Evolutionary conservation across 306 rosid genomes (phyloP).

Genomic region (Dryas drummondii): DNA sequence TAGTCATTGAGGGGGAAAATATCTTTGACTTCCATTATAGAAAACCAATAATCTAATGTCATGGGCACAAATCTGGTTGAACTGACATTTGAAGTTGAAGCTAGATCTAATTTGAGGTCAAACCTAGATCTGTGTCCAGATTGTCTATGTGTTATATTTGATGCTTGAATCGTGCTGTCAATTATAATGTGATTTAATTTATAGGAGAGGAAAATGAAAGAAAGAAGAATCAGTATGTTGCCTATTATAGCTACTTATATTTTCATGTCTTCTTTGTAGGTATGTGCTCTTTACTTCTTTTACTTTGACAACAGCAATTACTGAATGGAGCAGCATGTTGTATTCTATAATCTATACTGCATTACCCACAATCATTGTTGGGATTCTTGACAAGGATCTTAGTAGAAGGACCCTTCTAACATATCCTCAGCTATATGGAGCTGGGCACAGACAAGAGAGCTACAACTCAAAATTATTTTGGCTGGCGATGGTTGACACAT

Average conservation of each 20-base stretch:
- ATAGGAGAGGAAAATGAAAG: not conserved
- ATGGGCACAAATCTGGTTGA: not conserved
- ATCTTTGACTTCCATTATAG: not conserved
- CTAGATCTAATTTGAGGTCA: not conserved
- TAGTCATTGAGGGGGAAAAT: not conserved
- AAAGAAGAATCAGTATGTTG: not conserved
- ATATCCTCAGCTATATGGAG: constrained; percentile 83
- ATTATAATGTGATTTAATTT: not conserved
- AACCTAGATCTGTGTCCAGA: not conserved
- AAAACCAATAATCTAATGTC: not conserved
- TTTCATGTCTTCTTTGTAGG: constrained; percentile 45
- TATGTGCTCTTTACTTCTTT: constrained; percentile 73
- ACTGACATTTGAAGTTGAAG: not conserved
- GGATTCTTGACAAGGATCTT: constrained; percentile 92
- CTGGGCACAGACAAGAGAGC: constrained; percentile 79
- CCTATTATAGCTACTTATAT: constrained; percentile 5
- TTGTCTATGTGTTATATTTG: not conserved
- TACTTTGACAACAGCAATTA: constrained; percentile 80
- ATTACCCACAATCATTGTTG: constrained; percentile 82
- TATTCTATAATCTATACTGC: constrained; percentile 80
- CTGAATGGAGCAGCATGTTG: constrained; percentile 84
- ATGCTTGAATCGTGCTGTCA: not conserved
- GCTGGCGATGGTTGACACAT: constrained; percentile 69
- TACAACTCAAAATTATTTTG: constrained; percentile 83
- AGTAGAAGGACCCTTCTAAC: constrained; percentile 70